Evolutionary conservation across 257 asterid species (phyloP), one percentile per base, ranked within the genome.

Genomic region (Scutellaria barbata): DNA sequence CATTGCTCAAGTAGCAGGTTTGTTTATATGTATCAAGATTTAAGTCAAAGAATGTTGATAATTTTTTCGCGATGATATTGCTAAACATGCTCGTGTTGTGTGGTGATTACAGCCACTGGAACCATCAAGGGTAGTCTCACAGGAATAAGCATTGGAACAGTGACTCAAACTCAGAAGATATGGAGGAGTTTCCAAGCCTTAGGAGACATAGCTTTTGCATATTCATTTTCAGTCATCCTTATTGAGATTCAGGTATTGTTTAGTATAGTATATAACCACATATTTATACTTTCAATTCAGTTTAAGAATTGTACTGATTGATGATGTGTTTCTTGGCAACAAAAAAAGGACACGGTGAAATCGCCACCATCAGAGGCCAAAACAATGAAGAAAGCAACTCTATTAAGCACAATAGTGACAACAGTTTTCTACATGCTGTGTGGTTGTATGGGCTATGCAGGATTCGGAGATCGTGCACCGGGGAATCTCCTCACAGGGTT

Each of bases 111-210:
- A 74, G 86, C 81, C 8, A 76, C 10, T n/a, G 86, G 89, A 16
- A 54, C 45, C 73, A 73, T 85, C 57, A 80, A 78, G 70, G 89
- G 89, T 0, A 85, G 89, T 58, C 68, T 85, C 12, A 85, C 89
- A 4, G 89, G 89, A 62, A 85, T 82, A 61, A 79, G 89, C 87
- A 78, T 85, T 25, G 87, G 89, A 62, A 64, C 87, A 0, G 87
- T 85, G 39, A 81, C 89, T 7, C 59, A 77, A 60, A 82, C 86
- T 13, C 87, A 79, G 5, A 85, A 85, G 25, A 82, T 85, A 72
- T 85, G 87, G 89, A 80, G 89, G 75, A 85, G 89, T 40, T 85
- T 85, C 71, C 86, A 85, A 60, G 83, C 87, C 66, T 68, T 85
- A 0, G 87, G 89, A 40, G 83, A 80, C 76, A 82, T 85, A 2